A percentile compares a stretch with the other conserved stretches of the same genome.
Evolutionary conservation across 768 basidiomycete species (phyloP).

Genomic region (Suillus fuscotomentosus): DNA sequence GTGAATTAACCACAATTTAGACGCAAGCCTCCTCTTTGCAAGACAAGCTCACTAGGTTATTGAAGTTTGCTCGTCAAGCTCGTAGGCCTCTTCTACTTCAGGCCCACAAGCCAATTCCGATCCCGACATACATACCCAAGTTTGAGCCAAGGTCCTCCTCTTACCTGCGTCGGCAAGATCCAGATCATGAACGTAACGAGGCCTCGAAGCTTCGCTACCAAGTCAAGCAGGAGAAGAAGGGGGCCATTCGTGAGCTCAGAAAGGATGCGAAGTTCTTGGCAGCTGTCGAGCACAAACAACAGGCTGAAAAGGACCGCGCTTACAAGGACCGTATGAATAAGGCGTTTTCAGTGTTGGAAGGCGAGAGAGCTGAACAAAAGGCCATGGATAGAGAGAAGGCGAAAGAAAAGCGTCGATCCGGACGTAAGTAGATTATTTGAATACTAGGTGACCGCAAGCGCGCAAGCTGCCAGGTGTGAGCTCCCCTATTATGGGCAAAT

Average conservation of each 20-base stretch:
- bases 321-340: conserved; percentile 86
- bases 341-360: conserved; percentile 73
- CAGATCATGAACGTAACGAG: conserved; percentile 89
- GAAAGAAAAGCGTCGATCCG: conserved; percentile 73
- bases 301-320: conserved; percentile 76
- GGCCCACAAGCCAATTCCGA: conserved; percentile 94
- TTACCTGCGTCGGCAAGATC: conserved; percentile 80
- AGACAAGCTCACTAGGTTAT: conserved; percentile 55
- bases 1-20: conserved; percentile 25
- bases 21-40: conserved; percentile 41
- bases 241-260: conserved; percentile 92
- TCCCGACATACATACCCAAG: conserved; percentile 90
- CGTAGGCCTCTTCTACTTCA: conserved; percentile 84
- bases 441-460: neutral
- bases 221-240: conserved; percentile 95
- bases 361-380: conserved; percentile 95
- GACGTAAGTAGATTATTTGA: conserved; percentile 52
- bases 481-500: too few relatives aligned
- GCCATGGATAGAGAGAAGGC: conserved; percentile 81
- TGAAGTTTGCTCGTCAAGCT: conserved; percentile 70
- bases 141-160: conserved; percentile 79
- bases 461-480: too few relatives aligned
- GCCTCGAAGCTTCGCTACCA: conserved; percentile 81
- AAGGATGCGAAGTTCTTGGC: conserved; percentile 96
- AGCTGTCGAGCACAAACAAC: conserved; percentile 78